These are phyloP conservation scores for Cladosporium oxysporum DNA, from an alignment of 2,329 filamentous ascomycete genomes.

Conservation along the genomic window DNA sequence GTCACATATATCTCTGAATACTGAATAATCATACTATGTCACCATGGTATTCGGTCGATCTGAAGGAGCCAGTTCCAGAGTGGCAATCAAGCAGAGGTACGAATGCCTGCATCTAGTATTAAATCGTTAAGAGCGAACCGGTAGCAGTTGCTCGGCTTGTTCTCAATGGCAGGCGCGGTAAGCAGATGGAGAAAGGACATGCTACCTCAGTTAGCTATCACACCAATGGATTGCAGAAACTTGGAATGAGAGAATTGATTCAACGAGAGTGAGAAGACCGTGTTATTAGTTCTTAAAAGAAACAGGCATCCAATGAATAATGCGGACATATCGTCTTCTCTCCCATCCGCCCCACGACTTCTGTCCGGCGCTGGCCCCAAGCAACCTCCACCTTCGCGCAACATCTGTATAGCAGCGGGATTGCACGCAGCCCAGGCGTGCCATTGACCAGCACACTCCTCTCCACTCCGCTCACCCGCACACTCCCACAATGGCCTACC, in stretches of 20 bases:
- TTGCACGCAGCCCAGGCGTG: not conserved
- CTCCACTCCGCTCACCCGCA: conserved; percentile 11
- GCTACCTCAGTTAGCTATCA: not conserved
- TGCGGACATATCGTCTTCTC: not conserved
- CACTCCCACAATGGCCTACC: not conserved
- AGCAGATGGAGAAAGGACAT: not conserved
- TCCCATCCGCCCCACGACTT: not conserved
- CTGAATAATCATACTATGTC: not conserved
- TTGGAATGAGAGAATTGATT: not conserved
- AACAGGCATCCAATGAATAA: not conserved
- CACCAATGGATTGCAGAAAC: not conserved
- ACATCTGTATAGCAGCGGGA: not conserved
- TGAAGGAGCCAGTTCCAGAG: no score
- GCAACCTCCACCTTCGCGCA: conserved; percentile 4
- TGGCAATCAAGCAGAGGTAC: no score
- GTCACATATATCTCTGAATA: not conserved
- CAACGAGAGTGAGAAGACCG: not conserved
- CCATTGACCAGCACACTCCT: conserved; percentile 9
- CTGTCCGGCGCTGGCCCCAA: not conserved
- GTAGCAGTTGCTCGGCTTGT: not conserved
- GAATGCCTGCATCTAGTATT: not conserved
- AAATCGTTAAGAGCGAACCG: not conserved
- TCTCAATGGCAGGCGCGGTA: not conserved
- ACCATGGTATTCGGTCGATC: no score
- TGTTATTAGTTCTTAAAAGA: no score